These are phyloP conservation scores for Fraxinus xanthoxyloides DNA, from an alignment of 305 asterid genomes.

Conservation along the genomic window DNA sequence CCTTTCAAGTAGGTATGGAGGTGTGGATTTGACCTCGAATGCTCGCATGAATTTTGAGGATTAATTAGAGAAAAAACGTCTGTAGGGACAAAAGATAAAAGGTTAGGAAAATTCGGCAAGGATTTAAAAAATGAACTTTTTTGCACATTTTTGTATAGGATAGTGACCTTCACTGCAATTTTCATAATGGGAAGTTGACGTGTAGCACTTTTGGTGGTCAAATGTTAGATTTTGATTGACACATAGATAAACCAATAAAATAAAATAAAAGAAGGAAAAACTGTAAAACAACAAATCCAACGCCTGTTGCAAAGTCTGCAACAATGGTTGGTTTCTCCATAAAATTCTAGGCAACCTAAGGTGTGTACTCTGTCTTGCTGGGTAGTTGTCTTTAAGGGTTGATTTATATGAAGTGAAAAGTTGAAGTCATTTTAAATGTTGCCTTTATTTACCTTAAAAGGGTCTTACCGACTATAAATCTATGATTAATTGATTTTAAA, in stretches of 20 bases:
- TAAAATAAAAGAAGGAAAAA: neutral
- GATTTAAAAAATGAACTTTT: neutral
- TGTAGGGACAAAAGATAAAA: neutral
- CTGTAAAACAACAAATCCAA: neutral
- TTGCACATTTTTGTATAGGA: neutral
- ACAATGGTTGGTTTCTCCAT: neutral
- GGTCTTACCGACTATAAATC: neutral
- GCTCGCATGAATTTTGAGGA: neutral
- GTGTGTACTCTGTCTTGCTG: neutral
- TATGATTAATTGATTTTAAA: neutral
- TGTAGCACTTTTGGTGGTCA: neutral
- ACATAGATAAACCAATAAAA: neutral
- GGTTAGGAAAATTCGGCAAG: neutral
- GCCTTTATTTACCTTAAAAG: neutral
- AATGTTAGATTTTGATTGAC: neutral
- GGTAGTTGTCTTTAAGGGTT: neutral
- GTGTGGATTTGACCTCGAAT: neutral
- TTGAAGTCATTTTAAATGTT: neutral
- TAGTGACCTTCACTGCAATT: neutral
- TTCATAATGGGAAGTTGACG: neutral
- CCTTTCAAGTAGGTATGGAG: neutral
- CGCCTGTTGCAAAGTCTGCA: conserved; percentile 5
- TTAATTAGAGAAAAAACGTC: neutral
- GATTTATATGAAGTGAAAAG: neutral
- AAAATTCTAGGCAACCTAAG: neutral